phyloP scores from a whole-genome alignment of 352 stramenopile species.

The Achlya hypogyna region DNA sequence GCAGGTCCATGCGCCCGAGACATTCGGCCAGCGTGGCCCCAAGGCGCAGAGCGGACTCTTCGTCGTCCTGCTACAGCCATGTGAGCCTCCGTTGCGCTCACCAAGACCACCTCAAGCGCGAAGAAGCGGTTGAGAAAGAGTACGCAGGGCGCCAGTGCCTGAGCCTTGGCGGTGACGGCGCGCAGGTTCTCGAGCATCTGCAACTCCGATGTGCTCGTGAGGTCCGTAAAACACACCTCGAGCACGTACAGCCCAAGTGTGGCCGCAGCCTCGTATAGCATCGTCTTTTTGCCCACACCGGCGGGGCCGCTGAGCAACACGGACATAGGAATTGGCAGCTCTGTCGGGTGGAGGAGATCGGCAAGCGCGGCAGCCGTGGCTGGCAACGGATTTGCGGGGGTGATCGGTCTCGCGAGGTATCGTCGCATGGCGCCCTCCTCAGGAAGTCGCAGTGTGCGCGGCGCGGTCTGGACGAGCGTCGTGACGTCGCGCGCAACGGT shows the following conservation, averaged over 20 bases:
- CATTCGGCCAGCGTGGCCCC: conserved; percentile 55
- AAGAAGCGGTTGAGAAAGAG: conserved; percentile 80
- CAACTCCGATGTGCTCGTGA: conserved; percentile 59
- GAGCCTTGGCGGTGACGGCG: conserved; percentile 54
- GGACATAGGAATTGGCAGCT: conserved; percentile 60
- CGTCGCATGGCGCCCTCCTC: conserved; percentile 30
- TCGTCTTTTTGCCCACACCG: conserved; percentile 59
- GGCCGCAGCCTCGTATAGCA: conserved; percentile 60
- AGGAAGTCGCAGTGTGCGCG: conserved; percentile 36
- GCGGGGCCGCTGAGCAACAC: conserved; percentile 55
- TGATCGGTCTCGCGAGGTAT: neutral
- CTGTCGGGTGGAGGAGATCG: conserved; percentile 56
- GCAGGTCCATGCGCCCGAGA: conserved; percentile 31
- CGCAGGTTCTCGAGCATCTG: conserved; percentile 68
- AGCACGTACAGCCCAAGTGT: conserved; percentile 55
- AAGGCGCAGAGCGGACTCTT: conserved; percentile 59
- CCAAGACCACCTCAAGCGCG: conserved; percentile 43
- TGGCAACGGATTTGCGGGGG: conserved; percentile 26
- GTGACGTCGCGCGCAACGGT: conserved; percentile 47
- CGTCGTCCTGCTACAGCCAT: conserved; percentile 41
- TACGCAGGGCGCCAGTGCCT: conserved; percentile 54
- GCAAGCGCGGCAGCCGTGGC: conserved; percentile 39
- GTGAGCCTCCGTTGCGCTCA: neutral
- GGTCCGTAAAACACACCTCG: conserved; percentile 69
- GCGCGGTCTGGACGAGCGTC: conserved; percentile 54